Conservation (phyloP, 805 yeast species). For the Yarrowia sp. region DNA sequence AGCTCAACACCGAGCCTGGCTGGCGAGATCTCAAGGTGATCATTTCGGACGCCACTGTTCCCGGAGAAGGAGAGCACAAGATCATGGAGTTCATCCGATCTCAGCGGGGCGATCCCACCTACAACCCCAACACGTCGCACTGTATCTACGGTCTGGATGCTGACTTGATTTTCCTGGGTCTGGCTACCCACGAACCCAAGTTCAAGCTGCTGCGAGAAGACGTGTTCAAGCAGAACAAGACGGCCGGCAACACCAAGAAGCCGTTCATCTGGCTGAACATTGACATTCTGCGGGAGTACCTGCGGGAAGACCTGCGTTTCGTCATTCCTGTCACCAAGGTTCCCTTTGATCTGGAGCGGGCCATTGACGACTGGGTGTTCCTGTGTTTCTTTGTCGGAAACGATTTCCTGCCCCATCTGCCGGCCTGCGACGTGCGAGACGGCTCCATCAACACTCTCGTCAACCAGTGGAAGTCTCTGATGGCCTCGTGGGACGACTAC, state of each 20-base stretch:
- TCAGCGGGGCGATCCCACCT: conserved; percentile 84
- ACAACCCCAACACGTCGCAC: conserved; percentile 93
- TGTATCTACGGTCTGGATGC: conserved; percentile 98
- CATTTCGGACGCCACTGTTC: conserved; percentile 94
- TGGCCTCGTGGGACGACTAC: conserved; percentile 74
- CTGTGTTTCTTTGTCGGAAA: conserved; percentile 99
- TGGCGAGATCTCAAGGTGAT: conserved; percentile 91
- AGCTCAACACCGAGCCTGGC: conserved; percentile 86
- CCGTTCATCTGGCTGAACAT: conserved; percentile 96
- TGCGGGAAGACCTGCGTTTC: conserved; percentile 78
- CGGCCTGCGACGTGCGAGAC: conserved; percentile 93
- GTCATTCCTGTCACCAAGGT: conserved; percentile 65
- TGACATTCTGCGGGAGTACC: conserved; percentile 83
- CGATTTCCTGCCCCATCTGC: conserved; percentile 96
- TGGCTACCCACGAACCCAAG: conserved; percentile 98
- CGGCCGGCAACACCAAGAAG: conserved; percentile 62
- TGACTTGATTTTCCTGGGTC: conserved; percentile 91
- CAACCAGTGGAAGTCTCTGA: conserved; percentile 77
- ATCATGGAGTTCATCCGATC: conserved; percentile 94
- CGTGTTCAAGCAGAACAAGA: conserved; percentile 72
- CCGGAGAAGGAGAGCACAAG: conserved; percentile 99
- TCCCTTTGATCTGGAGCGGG: conserved; percentile 84
- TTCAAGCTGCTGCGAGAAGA: conserved; percentile 94
- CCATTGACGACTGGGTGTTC: conserved; percentile 98
- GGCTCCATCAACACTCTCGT: conserved; percentile 86